These are phyloP conservation scores for Paraconiothyrium brasiliense DNA, from an alignment of 2,329 filamentous ascomycete genomes.

Conservation along the genomic window DNA sequence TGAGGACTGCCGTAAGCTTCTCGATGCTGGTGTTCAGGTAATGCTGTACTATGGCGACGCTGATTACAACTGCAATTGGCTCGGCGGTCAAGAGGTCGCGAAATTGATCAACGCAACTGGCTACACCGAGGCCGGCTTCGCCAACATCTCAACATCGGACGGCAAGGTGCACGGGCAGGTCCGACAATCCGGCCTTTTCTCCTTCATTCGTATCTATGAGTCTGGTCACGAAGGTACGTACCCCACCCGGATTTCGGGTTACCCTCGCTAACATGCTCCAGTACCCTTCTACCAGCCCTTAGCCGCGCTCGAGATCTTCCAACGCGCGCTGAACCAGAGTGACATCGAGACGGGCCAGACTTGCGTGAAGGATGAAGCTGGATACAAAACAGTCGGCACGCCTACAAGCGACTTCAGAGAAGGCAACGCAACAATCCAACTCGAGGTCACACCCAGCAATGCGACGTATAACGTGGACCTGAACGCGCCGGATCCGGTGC, in stretches of 20 bases:
- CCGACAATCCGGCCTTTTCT: constrained; percentile 61
- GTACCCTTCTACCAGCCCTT: constrained; percentile 66
- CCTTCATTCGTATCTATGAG: constrained; percentile 62
- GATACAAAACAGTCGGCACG: constrained; percentile 48
- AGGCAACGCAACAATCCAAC: constrained; percentile 58
- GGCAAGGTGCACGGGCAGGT: constrained; percentile 62
- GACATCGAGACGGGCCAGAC: constrained; percentile 61
- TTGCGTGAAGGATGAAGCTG: constrained; percentile 23
- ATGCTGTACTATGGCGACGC: constrained; percentile 59
- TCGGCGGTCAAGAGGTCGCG: constrained; percentile 55
- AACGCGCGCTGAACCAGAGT: constrained; percentile 57
- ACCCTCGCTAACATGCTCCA: too few species aligned
- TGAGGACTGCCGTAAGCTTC: constrained; percentile 51
- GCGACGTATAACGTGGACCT: constrained; percentile 60
- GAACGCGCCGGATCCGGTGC: constrained; percentile 52
- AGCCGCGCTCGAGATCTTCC: constrained; percentile 60
- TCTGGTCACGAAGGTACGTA: constrained; percentile 53
- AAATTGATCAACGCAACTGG: constrained; percentile 53
- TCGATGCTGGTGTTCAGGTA: constrained; percentile 53
- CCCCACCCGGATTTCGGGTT: too few species aligned
- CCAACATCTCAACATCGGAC: constrained; percentile 57
- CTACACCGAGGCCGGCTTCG: constrained; percentile 58
- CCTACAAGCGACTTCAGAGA: constrained; percentile 52
- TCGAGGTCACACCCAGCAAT: constrained; percentile 51
- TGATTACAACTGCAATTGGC: constrained; percentile 60